Evolutionary conservation across 2,329 filamentous ascomycete species (phyloP), one percentile per base, ranked within the genome.

Genomic region (Camptophora hylomeconis): DNA sequence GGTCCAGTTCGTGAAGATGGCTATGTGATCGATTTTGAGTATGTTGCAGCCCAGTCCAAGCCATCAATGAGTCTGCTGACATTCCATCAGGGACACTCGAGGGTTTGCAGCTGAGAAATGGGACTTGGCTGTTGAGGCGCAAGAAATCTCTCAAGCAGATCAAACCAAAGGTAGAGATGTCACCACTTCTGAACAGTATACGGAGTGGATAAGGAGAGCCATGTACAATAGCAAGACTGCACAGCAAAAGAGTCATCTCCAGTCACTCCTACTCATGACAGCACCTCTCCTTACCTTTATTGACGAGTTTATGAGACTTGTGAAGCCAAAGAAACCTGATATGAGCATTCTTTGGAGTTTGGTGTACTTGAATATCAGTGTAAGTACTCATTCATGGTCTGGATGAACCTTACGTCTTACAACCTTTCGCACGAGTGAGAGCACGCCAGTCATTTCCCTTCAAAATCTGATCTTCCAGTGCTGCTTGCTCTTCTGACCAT

Each of bases 401-500:
- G n/a, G n/a, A n/a, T n/a, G n/a, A n/a, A n/a, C n/a, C n/a, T n/a
- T n/a, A n/a, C n/a, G n/a, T n/a, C n/a, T n/a, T n/a, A n/a, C n/a
- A n/a, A n/a, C n/a, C n/a, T n/a, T n/a, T n/a, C n/a, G n/a, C n/a
- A n/a, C n/a, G n/a, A n/a, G n/a, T n/a, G n/a, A n/a, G n/a, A n/a
- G n/a, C n/a, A n/a, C n/a, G n/a, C n/a, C n/a, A n/a, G n/a, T n/a
- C n/a, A n/a, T n/a, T n/a, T n/a, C n/a, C n/a, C 20, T 33, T 28
- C 17, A 24, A 7, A 28, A 33, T 19, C 25, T 33, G 12, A 33
- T 28, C 20, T 21, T 33, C 18, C 24, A 33, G 26, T 24, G 28
- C 24, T 17, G 8, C 3, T 8, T 16, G n/a, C n/a, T n/a, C n/a
- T n/a, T n/a, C n/a, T n/a, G n/a, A n/a, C n/a, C 20, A n/a, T 8